Conservation (phyloP, 2,329 filamentous ascomycete species). For the Arthroderma sp. region DNA sequence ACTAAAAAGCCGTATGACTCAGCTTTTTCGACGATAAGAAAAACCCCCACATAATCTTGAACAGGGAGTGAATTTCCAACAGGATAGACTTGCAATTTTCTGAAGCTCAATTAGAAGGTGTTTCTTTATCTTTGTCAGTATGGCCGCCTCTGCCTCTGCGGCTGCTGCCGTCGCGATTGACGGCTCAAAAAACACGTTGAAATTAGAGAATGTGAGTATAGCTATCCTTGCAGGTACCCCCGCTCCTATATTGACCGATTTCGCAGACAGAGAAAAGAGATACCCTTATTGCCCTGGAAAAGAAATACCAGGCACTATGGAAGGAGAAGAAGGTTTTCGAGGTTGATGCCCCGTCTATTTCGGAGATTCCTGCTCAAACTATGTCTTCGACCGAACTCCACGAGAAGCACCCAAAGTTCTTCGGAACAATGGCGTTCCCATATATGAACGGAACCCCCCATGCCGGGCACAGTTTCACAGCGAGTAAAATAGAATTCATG, state of each 20-base stretch:
- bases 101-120: constrained; percentile 1
- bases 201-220: constrained; percentile 47
- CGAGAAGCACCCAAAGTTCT: constrained; percentile 79
- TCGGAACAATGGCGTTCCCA: constrained; percentile 63
- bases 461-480: constrained; percentile 83
- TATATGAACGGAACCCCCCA: constrained; percentile 86
- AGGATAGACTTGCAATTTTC: not conserved
- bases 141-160: constrained; percentile 30
- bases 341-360: constrained; percentile 65
- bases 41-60: constrained; percentile 2
- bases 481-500: constrained; percentile 86
- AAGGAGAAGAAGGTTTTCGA: constrained; percentile 67
- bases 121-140: constrained; percentile 1
- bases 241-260: constrained; percentile 13
- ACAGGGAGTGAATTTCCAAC: not conserved
- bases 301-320: constrained; percentile 86
- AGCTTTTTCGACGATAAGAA: constrained; percentile 2
- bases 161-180: constrained; percentile 46
- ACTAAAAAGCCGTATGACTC: not conserved
- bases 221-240: constrained; percentile 12
- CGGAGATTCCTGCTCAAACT: constrained; percentile 63
- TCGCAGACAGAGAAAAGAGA: constrained; percentile 74
- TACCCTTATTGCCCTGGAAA: constrained; percentile 68
- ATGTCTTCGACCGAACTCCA: constrained; percentile 64
- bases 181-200: constrained; percentile 49